A percentile compares a stretch with the other conserved stretches of the same genome.
These are phyloP conservation scores for Pholiota molesta DNA, from an alignment of 768 basidiomycete genomes.

Conservation along the genomic window DNA sequence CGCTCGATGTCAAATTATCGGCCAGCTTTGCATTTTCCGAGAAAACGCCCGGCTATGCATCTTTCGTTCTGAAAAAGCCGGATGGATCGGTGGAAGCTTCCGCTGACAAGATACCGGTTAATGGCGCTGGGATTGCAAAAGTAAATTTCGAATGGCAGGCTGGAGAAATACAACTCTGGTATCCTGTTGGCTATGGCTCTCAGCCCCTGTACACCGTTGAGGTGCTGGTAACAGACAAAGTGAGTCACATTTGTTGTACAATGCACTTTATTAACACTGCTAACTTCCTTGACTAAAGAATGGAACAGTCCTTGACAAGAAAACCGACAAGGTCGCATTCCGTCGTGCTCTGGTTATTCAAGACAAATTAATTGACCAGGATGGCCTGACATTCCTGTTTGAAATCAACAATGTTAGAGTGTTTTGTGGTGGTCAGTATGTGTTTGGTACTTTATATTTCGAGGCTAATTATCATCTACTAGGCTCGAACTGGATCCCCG, in stretches of 20 bases:
- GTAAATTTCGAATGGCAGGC: constrained; percentile 52
- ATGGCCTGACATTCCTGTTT: constrained; percentile 86
- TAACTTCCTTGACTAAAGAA: constrained; percentile 32
- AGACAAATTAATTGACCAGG: constrained; percentile 74
- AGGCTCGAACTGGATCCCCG: constrained; percentile 95
- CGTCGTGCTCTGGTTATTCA: constrained; percentile 80
- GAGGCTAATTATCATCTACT: constrained; percentile 68
- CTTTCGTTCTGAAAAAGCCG: constrained; percentile 51
- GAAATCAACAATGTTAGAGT: constrained; percentile 88
- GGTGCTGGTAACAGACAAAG: constrained; percentile 56
- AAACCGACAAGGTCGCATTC: constrained; percentile 69
- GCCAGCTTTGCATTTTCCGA: constrained; percentile 48
- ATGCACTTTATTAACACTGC: not conserved
- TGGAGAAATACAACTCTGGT: constrained; percentile 80
- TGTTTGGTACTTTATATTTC: constrained; percentile 34
- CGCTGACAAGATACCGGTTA: constrained; percentile 36
- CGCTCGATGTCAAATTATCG: constrained; percentile 53
- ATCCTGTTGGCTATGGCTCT: constrained; percentile 78
- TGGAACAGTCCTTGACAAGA: constrained; percentile 55
- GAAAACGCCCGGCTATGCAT: constrained; percentile 38
- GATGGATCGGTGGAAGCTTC: constrained; percentile 50
- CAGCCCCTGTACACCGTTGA: constrained; percentile 78
- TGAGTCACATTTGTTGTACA: constrained; percentile 28
- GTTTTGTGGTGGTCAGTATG: constrained; percentile 75
- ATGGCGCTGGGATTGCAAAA: constrained; percentile 35